Evolutionary conservation across 2,329 filamentous ascomycete species (phyloP).

Genomic region (Botrytis galanthina): DNA sequence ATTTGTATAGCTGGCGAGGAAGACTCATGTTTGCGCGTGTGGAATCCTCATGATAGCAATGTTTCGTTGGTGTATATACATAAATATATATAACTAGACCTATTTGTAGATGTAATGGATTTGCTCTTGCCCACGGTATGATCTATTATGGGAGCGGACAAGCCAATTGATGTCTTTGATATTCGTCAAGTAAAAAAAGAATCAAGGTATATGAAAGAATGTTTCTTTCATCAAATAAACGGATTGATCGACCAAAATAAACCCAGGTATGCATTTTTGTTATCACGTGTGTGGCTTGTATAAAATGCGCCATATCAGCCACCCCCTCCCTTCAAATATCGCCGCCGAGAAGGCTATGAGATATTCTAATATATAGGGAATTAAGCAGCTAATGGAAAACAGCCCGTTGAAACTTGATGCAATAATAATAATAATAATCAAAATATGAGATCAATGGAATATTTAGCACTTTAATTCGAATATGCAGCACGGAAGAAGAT

Average conservation of each 20-base stretch:
- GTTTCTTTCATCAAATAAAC: neutral
- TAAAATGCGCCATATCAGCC: neutral
- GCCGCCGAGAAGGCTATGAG: neutral
- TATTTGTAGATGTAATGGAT: neutral
- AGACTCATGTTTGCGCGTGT: neutral
- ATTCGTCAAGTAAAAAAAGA: neutral
- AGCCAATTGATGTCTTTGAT: neutral
- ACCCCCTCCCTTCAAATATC: neutral
- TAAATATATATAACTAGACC: neutral
- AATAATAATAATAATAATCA: neutral
- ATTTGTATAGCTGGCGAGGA: neutral
- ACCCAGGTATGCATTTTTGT: neutral
- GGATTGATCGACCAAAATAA: neutral
- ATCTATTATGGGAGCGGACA: neutral
- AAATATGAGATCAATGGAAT: neutral
- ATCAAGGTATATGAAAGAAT: neutral
- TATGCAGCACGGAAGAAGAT: neutral
- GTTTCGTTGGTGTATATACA: neutral
- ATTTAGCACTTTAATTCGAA: neutral
- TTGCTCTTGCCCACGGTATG: neutral
- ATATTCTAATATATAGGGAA: neutral
- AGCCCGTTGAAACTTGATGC: rapidly evolving
- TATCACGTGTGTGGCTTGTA: neutral
- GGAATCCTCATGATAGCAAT: neutral
- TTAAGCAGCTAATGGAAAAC: neutral